These are phyloP conservation scores for Fusarium sp. DNA, from an alignment of 2,329 filamentous ascomycete genomes.

Conservation along the genomic window DNA sequence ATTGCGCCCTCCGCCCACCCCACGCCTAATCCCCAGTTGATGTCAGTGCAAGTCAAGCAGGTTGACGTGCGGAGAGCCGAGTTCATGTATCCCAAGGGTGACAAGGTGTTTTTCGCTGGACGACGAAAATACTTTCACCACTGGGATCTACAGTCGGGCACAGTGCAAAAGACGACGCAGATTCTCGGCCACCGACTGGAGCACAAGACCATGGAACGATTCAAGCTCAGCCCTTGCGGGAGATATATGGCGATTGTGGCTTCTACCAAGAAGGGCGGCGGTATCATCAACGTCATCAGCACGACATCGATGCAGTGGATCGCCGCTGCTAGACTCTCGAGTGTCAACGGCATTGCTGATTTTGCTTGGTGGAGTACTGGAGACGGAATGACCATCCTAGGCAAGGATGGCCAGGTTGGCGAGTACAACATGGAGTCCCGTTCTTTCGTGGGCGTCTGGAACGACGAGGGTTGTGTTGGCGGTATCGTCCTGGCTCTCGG, in stretches of 20 bases:
- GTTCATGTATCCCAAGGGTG: conserved; percentile 78
- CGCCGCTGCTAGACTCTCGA: conserved; percentile 82
- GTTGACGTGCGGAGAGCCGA: conserved; percentile 87
- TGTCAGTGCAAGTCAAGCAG: conserved; percentile 85
- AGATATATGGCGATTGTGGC: conserved; percentile 86
- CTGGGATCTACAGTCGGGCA: conserved; percentile 87
- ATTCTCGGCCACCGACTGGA: conserved; percentile 81
- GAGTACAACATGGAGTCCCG: conserved; percentile 81
- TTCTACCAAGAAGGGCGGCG: conserved; percentile 84
- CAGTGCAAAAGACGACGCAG: conserved; percentile 83
- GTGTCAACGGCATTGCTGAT: conserved; percentile 84
- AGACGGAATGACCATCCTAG: conserved; percentile 82
- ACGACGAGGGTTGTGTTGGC: conserved; percentile 88
- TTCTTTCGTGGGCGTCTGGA: conserved; percentile 83
- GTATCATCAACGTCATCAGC: conserved; percentile 86
- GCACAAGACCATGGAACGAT: conserved; percentile 90
- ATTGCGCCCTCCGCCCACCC: conserved; percentile 79
- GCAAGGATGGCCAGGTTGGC: conserved; percentile 88
- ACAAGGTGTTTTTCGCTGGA: conserved; percentile 88
- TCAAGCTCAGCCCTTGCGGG: conserved; percentile 88
- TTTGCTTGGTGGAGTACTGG: conserved; percentile 94
- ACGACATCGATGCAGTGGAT: conserved; percentile 88
- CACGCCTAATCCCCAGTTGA: conserved; percentile 87
- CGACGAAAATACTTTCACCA: conserved; percentile 92
- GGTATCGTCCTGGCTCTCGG: conserved; percentile 86